Percentiles rank a stretch among this genome's conserved stretches.
Conservation (phyloP, 23 red algal genomes). For the Gracilaria vermiculophylla region DNA sequence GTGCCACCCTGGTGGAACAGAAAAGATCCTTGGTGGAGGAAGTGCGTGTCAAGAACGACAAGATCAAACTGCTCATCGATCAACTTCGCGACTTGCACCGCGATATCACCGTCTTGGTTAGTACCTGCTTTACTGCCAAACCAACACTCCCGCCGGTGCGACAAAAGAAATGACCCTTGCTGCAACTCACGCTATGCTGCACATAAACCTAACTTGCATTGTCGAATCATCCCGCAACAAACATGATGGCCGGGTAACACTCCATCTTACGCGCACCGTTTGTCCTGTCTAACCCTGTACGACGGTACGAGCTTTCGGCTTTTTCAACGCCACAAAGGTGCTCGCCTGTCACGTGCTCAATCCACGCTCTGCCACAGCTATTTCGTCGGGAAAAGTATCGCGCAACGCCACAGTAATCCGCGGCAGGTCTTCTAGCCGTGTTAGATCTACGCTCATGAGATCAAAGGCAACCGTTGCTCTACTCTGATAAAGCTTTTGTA, state of each 20-base stretch:
- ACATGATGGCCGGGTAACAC: no score
- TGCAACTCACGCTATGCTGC: neutral
- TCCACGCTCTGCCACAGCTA: no score
- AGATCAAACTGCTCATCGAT: constrained; percentile 53
- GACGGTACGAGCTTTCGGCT: no score
- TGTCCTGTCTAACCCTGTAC: no score
- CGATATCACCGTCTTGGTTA: constrained; percentile 32
- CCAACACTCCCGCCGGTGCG: neutral
- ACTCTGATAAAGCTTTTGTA: constrained; percentile 22
- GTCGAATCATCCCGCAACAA: neutral
- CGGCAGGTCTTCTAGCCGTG: constrained; percentile 65
- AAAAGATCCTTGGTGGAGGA: constrained; percentile 9
- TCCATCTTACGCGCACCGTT: no score
- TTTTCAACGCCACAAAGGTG: no score
- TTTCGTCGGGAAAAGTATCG: constrained; percentile 45
- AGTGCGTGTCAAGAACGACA: constrained; percentile 37
- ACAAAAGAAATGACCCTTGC: neutral
- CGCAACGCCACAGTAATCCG: constrained; percentile 10
- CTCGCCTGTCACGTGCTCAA: no score
- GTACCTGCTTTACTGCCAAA: neutral
- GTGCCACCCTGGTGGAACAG: neutral
- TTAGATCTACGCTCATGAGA: constrained; percentile 78
- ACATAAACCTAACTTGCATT: constrained; percentile 1
- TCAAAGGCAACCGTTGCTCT: constrained; percentile 82
- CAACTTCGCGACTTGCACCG: constrained; percentile 40